Evolutionary conservation across 2,329 filamentous ascomycete genomes (phyloP), one percentile per base, ranked within the genome.

Genomic region (Podosphaera aphanis): DNA sequence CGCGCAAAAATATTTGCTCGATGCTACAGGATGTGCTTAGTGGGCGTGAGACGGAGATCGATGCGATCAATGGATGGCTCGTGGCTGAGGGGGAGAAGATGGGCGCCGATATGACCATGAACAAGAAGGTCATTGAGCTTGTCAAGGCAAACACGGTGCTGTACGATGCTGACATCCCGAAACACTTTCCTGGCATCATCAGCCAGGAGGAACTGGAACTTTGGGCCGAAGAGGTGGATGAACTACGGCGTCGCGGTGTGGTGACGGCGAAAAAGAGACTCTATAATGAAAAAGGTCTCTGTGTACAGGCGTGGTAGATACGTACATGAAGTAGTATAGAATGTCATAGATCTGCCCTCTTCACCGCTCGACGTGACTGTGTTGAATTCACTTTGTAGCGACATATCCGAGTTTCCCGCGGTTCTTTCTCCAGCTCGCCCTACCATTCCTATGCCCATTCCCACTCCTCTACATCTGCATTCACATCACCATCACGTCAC

Each of bases 11-110:
- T 55, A 68, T 61, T 8, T 75, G 71, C 56, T 75, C 71, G 3
- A 77, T 77, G 73, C 63, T 74, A 4, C 73, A 77, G 58, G 73
- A 77, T 53, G 64, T 70, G 11, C 58, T 55, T 27, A 64, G 66
- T 5, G 67, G 68, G 15, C 67, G 66, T 53, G 53, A 56, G 47
- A 75, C 73, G 5, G 73, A 76, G 56, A 64, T 77, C 38, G 56
- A 62, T 43, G 70, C 74, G 50, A 69, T 77, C 52, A 77, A 76
- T 53, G 73, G 73, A 45, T 75, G 69, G 65, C 58, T 75, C 40
- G 49, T 56, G 5, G 50, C 45, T 41, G 52, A 45, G 36, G 57
- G 52, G 25, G 44, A 36, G 31, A 51, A 56, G 31, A 2, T 48
- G 1, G 55, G 53, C 16, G 45, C 63, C 10, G 56, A 61, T 44